Evolutionary conservation across 768 basidiomycete species (phyloP).

Genomic region (Cystobasidiopsis lactophilus): DNA sequence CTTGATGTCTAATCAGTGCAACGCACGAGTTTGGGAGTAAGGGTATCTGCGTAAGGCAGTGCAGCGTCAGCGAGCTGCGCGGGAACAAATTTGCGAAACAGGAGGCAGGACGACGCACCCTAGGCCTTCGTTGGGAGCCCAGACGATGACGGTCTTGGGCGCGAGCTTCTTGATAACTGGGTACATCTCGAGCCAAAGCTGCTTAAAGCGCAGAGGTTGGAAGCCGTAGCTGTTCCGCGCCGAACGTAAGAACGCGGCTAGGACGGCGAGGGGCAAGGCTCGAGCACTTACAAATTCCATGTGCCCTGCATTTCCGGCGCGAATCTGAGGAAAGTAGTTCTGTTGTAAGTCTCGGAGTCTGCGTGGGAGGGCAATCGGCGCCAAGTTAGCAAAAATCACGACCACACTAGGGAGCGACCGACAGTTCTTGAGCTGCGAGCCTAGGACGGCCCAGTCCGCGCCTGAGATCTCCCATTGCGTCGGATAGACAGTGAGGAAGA

Average conservation of each 20-base stretch:
- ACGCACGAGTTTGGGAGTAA: slow-evolving; percentile 12
- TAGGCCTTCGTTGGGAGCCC: slow-evolving; percentile 20
- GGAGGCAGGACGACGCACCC: slow-evolving; percentile 6
- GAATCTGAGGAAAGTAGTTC: slow-evolving; percentile 20
- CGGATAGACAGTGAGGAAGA: slow-evolving; percentile 22
- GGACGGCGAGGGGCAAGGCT: not conserved
- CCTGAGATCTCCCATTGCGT: slow-evolving; percentile 13
- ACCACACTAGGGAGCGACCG: not conserved
- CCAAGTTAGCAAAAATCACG: too few species aligned
- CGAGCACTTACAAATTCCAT: slow-evolving; percentile 14
- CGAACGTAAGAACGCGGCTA: not conserved
- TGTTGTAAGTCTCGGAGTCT: slow-evolving; percentile 16
- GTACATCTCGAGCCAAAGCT: slow-evolving; percentile 13
- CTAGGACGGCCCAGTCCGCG: slow-evolving; percentile 16
- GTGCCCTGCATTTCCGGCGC: slow-evolving; percentile 22
- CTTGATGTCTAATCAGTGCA: not conserved
- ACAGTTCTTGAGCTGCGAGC: slow-evolving; percentile 19
- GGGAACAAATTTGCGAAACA: not conserved
- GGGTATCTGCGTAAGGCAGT: slow-evolving; percentile 12
- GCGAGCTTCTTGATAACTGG: slow-evolving; percentile 15
- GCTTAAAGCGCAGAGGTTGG: slow-evolving; percentile 3
- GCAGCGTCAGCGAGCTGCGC: not conserved
- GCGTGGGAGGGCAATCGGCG: not conserved
- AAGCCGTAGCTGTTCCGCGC: slow-evolving; percentile 5
- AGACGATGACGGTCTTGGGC: slow-evolving; percentile 18